Conservation (phyloP, 345 rosid genomes). For the Excoecaria cochinchinensis region DNA sequence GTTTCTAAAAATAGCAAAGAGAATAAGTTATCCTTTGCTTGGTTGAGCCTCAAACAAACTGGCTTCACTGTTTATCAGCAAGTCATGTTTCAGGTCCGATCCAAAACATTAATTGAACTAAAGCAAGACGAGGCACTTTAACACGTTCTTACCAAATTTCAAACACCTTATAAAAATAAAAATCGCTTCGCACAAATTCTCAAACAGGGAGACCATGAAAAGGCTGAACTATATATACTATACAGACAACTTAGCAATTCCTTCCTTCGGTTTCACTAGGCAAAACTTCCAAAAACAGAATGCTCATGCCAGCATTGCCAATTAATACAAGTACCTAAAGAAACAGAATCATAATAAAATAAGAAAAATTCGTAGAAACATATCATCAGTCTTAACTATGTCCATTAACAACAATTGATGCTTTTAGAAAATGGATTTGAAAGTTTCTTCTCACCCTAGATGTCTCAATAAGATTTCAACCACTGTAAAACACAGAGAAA, state of each 20-base stretch:
- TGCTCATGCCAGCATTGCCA: neutral
- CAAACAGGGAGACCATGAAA: neutral
- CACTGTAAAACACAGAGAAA: no score
- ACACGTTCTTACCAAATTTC: neutral
- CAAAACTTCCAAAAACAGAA: neutral
- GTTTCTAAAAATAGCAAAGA: neutral
- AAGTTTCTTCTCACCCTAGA: no score
- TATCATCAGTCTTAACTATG: neutral
- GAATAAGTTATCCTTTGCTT: neutral
- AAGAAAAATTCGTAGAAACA: neutral
- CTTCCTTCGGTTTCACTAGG: neutral
- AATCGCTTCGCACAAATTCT: neutral
- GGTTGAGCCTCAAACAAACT: neutral
- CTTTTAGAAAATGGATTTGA: no score
- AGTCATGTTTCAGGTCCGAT: neutral
- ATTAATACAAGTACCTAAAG: neutral
- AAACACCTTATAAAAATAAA: neutral
- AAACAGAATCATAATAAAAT: neutral
- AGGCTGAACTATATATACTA: neutral
- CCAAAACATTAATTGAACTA: neutral
- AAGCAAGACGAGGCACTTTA: neutral
- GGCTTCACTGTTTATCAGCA: neutral
- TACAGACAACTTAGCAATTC: neutral
- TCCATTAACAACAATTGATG: neutral
- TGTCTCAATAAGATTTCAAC: neutral